Conservation (phyloP, 1,139 yeast genomes). For the Pichia sp. region DNA sequence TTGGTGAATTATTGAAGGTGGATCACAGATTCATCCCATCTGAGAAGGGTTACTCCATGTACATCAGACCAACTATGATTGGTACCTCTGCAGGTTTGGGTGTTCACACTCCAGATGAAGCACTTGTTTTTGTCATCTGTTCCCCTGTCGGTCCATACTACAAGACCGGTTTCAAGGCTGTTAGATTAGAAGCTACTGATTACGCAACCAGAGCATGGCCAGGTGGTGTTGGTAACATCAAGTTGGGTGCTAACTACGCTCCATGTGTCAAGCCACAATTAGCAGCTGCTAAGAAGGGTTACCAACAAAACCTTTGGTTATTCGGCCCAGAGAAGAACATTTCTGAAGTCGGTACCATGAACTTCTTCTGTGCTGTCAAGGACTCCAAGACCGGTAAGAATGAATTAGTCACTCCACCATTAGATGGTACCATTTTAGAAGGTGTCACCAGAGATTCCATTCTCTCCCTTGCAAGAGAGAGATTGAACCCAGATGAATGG, state of each 20-base stretch:
- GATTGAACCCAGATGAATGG: constrained; percentile 71
- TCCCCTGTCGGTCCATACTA: constrained; percentile 96
- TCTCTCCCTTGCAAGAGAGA: constrained; percentile 65
- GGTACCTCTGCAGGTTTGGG: constrained; percentile 88
- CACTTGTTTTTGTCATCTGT: constrained; percentile 76
- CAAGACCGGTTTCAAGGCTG: constrained; percentile 91
- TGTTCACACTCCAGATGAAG: constrained; percentile 72
- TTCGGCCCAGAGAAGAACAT: constrained; percentile 85
- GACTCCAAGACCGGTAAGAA: constrained; percentile 65
- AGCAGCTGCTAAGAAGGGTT: constrained; percentile 83
- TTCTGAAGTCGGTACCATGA: constrained; percentile 98
- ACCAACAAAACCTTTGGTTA: constrained; percentile 93
- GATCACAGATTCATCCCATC: constrained; percentile 78
- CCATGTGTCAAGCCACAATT: constrained; percentile 88
- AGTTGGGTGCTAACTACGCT: constrained; percentile 96
- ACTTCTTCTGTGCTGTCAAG: constrained; percentile 79
- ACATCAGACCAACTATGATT: constrained; percentile 89
- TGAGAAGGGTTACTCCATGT: constrained; percentile 82
- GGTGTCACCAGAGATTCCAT: constrained; percentile 96
- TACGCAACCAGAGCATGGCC: constrained; percentile 99
- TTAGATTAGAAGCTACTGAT: constrained; percentile 86
- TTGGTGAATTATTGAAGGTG: constrained; percentile 63
- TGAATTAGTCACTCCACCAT: constrained; percentile 92
- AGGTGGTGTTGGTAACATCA: constrained; percentile 94
- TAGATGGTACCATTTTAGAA: constrained; percentile 93